phyloP scores from a whole-genome alignment of 768 basidiomycete genomes.

The Tulasnella sp. region DNA sequence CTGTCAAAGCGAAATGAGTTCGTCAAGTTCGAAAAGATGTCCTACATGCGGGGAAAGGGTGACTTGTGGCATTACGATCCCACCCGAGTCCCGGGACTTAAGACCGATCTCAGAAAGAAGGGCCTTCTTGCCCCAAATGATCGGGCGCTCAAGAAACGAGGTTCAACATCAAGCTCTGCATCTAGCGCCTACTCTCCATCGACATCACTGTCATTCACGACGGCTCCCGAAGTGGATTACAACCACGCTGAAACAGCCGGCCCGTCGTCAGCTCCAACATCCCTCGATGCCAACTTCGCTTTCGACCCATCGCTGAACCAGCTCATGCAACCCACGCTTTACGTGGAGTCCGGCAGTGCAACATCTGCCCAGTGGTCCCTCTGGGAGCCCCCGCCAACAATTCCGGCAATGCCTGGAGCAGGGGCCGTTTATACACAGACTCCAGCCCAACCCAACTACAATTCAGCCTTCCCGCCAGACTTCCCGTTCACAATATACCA shows the following conservation, averaged over 20 bases:
- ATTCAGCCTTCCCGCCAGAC: neutral
- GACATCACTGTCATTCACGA: neutral
- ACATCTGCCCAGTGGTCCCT: neutral
- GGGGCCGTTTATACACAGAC: neutral
- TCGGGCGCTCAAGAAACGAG: neutral
- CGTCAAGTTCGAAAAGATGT: neutral
- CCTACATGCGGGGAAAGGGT: neutral
- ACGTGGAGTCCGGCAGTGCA: neutral
- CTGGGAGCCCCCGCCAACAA: neutral
- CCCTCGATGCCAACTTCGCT: neutral
- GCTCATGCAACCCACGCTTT: neutral
- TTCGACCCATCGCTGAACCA: neutral
- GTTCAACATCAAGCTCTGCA: neutral
- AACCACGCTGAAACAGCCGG: neutral
- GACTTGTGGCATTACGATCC: constrained; percentile 7
- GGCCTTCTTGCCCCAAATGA: neutral
- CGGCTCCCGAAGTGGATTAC: neutral
- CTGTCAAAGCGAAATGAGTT: constrained; percentile 3
- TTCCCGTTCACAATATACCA: neutral
- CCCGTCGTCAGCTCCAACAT: neutral
- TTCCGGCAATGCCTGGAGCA: neutral
- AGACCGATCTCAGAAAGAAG: neutral
- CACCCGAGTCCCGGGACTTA: neutral
- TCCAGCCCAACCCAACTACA: neutral
- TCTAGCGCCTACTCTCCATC: neutral